Evolutionary conservation across 768 basidiomycete genomes (phyloP), one percentile per base, ranked within the genome.

Genomic region (Phlebiopsis gigantea): DNA sequence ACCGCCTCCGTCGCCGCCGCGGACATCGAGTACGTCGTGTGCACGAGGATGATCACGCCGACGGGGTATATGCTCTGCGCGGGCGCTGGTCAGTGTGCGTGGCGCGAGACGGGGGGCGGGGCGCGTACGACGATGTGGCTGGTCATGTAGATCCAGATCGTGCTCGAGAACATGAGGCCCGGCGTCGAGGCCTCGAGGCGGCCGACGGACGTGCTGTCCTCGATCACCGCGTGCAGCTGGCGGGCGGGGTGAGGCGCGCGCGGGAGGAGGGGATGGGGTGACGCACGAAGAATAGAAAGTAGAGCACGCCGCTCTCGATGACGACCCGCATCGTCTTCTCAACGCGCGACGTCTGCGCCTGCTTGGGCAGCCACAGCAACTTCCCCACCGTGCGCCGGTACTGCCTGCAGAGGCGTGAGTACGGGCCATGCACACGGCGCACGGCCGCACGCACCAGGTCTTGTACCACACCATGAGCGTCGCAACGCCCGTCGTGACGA

Each of bases 231-330:
- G 5, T 31, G 7, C 12, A 52, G 19, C 14, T 41, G 30, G 17
- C 29, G 26, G 17, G 10, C 49, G 15, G 19, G 22, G 25, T 19
- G 50, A 39, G 34, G 34, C 12, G 8, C 12, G 17, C 34, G 34
- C 8, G 8, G n/a, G 12, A 34, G 34, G 17, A 2, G 12, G 2
- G 39, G 19, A 19, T 17, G 4, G 7, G 6, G 42, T 14, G 34
- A 46, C 65, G 29, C 34, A 66, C 65, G 41, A 62, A 66, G 54
- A 66, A 66, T 30, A 66, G 57, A 41, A 62, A 59, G 54, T 66
- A 66, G 2, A 66, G 42, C 4, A 66, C 26, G 28, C 63, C 65
- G 8, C 63, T 61, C 42, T 66, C 65, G 25, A 66, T 41, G 53
- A 66, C 46, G n/a, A 66, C 57, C 5, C 61, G 9, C 49, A 66